Base-by-base conservation (phyloP, 306 rosid species). In the Malus fusca region DNA sequence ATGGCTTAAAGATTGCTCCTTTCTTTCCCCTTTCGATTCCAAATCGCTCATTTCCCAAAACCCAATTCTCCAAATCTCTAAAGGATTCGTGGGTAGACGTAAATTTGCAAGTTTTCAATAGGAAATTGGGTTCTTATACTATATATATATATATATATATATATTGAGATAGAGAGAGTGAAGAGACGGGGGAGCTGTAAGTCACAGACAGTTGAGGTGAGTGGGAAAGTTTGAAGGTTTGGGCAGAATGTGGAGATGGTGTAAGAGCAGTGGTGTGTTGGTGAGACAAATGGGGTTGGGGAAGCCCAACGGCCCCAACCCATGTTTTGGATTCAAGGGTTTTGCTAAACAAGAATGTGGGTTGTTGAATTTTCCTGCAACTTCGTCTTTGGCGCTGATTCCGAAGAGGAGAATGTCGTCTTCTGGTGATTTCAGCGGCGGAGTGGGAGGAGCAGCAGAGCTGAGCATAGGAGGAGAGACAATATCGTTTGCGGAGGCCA, bases 401-500 rank as follows among this genome's bases (percentile, higher is more conserved):
- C 77, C 51, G 13, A 73, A 19, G 13, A 73, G 26, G 58, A 51
- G 28, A 26, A 67, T 66, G 31, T 55, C 84, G 1, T 66, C 81
- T 11, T 44, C 60, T 51, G 61, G 5, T 31, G 55, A 55, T 43
- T n/a, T 37, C 10, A 65, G 21, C 33, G 33, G 66, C 2, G 79
- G 69, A 4, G 85, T 46, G 6, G 83, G 9, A 52, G 78, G 15
- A 18, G 88, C 82, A 59, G 55, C 21, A 17, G 88, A 87, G 4
- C 11, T 26, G 22, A 53, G n/a, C 35, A 37, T 68, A 5, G 77
- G 66, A 37, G 37, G 31, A 66, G 87, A 87, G 4, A 22, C 81
- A 18, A 84, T 93, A 37, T 81, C 93, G 25, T 83, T 81, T 64
- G 76, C 79, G 43, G 99, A 96, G 80, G 96, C 90, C 2, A 96